Percentiles rank a stretch among this genome's conserved stretches.
phyloP scores from a whole-genome alignment of 352 stramenopile genomes.

The Globisporangium spinosum region DNA sequence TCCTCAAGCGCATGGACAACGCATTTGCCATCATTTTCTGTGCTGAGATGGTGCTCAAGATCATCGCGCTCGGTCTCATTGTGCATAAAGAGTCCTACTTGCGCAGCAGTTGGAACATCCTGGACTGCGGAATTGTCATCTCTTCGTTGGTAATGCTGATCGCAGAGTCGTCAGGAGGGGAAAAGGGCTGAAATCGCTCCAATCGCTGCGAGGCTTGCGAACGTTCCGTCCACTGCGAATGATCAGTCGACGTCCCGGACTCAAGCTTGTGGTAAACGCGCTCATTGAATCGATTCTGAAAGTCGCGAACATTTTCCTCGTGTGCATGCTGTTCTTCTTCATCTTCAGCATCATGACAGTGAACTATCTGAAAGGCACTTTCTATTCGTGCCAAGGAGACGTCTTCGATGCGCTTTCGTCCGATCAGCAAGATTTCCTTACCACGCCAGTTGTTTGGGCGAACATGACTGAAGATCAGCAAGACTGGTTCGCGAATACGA shows the following conservation, averaged over 20 bases:
- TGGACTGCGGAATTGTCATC: constrained; percentile 88
- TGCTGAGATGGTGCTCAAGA: constrained; percentile 89
- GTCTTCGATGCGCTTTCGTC: constrained; percentile 40
- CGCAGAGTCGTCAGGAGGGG: constrained; percentile 38
- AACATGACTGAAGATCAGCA: constrained; percentile 29
- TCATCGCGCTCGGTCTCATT: constrained; percentile 80
- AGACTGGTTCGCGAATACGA: constrained; percentile 49
- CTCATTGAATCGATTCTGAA: constrained; percentile 87
- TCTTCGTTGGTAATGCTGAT: constrained; percentile 73
- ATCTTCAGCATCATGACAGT: constrained; percentile 95
- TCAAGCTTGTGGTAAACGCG: constrained; percentile 91
- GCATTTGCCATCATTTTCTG: constrained; percentile 78
- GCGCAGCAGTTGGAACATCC: constrained; percentile 83
- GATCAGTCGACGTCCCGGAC: constrained; percentile 79
- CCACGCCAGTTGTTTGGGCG: constrained; percentile 34
- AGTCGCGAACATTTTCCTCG: constrained; percentile 87
- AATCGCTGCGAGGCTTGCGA: constrained; percentile 77
- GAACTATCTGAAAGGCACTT: constrained; percentile 91
- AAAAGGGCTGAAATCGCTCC: constrained; percentile 67
- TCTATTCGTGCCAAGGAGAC: constrained; percentile 78
- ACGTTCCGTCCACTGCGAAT: constrained; percentile 90
- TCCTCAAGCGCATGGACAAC: constrained; percentile 68
- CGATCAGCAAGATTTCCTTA: constrained; percentile 47
- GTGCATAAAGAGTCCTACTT: constrained; percentile 74
- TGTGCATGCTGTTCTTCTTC: constrained; percentile 92